Percentiles rank a stretch among this genome's conserved stretches.
Conservation (phyloP, 345 rosid genomes). For the Sapria himalayana region DNA sequence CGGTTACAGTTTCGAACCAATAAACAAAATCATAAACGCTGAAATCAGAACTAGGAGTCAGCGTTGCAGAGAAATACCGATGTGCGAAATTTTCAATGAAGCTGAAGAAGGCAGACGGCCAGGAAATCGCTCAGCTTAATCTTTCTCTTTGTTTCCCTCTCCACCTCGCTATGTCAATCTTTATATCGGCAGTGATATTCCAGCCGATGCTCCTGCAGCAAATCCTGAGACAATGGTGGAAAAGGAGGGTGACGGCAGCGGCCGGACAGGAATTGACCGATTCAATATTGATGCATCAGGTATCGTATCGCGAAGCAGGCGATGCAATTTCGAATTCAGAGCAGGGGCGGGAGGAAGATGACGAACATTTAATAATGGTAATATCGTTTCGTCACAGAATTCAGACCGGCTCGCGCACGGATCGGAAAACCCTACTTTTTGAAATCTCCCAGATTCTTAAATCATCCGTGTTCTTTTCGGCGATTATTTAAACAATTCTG, state of each 20-base stretch:
- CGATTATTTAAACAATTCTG: no score
- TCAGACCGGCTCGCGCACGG: constrained; percentile 9
- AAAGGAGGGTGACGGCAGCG: neutral
- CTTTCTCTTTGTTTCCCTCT: no score
- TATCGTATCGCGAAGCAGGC: neutral
- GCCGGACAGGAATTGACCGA: neutral
- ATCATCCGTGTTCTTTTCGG: no score
- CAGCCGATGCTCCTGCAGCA: constrained; percentile 5
- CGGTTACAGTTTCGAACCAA: neutral
- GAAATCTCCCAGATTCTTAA: constrained; percentile 21
- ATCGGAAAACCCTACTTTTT: constrained; percentile 23
- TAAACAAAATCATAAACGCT: constrained; percentile 2
- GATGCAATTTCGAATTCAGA: constrained; percentile 39
- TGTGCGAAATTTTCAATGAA: constrained; percentile 1
- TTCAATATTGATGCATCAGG: neutral
- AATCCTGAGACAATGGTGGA: neutral
- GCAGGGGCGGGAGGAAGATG: constrained; percentile 47
- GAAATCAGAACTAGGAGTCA: neutral
- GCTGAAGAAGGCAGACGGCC: no score
- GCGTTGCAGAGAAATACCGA: constrained; percentile 14
- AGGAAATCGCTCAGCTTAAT: no score
- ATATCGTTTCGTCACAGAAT: constrained; percentile 11
- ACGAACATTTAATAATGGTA: neutral
- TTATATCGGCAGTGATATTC: neutral
- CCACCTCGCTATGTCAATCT: neutral